Conservation (phyloP, 2,329 filamentous ascomycete genomes). For the Colletotrichum agaves region DNA sequence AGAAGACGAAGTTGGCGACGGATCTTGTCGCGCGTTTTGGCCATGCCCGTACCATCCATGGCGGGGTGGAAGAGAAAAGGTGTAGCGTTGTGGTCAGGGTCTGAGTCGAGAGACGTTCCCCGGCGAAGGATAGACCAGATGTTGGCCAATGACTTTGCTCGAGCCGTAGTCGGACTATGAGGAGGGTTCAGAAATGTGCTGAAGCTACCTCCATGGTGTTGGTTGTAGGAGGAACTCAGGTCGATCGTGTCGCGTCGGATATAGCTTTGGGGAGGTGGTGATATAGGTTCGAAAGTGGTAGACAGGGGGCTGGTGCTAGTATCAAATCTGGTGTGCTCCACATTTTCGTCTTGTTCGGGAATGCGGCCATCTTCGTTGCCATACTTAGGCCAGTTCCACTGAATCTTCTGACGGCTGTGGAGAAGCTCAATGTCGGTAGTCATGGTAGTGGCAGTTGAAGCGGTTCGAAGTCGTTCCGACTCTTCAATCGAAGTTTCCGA, state of each 20-base stretch:
- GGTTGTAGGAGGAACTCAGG: background rate
- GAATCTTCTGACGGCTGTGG: conserved; percentile 32
- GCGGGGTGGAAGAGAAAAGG: conserved; percentile 37
- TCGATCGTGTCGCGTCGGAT: conserved; percentile 33
- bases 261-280: conserved; percentile 32
- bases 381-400: conserved; percentile 37
- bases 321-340: background rate
- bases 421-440: conserved; percentile 30
- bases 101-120: conserved; percentile 33
- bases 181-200: conserved; percentile 29
- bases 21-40: conserved; percentile 63
- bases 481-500: conserved; percentile 36
- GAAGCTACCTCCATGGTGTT: conserved; percentile 5
- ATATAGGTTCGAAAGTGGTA: conserved; percentile 29
- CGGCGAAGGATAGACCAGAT: conserved; percentile 42
- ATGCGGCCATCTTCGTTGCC: conserved; percentile 27
- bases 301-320: conserved; percentile 25
- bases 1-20: conserved; percentile 76
- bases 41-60: conserved; percentile 44
- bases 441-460: conserved; percentile 26
- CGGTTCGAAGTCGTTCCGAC: conserved; percentile 26
- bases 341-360: conserved; percentile 10
- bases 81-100: conserved; percentile 26
- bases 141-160: conserved; percentile 41
- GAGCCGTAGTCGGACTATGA: conserved; percentile 30